A percentile compares a stretch with the other conserved stretches of the same genome.
Evolutionary conservation across 352 stramenopile genomes (phyloP).

Genomic region (Blastocystis hominis): DNA sequence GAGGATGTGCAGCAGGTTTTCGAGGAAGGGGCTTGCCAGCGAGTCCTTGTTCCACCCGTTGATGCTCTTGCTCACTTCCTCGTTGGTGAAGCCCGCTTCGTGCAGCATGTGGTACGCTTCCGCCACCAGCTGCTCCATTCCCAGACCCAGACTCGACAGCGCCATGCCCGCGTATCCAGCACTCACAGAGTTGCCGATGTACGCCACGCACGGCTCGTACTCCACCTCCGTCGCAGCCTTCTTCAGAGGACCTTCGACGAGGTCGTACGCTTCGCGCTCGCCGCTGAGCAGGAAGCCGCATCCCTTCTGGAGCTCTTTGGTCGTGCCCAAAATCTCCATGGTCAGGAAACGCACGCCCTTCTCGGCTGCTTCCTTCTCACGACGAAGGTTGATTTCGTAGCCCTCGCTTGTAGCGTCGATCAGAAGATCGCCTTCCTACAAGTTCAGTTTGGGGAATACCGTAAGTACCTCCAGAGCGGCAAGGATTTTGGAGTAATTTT

Average conservation of each 20-base stretch:
- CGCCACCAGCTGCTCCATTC: constrained; percentile 93
- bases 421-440: constrained; percentile 84
- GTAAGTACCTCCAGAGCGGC: constrained; percentile 14
- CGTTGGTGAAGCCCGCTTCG: constrained; percentile 78
- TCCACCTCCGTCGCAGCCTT: constrained; percentile 80
- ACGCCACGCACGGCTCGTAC: constrained; percentile 79
- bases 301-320: constrained; percentile 60
- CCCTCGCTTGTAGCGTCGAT: constrained; percentile 97
- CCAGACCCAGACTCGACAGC: constrained; percentile 98
- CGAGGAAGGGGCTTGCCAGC: constrained; percentile 92
- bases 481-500: constrained; percentile 61
- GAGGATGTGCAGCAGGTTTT: constrained; percentile 93
- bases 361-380: constrained; percentile 77
- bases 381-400: constrained; percentile 89
- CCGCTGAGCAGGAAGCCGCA: constrained; percentile 93
- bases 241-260: constrained; percentile 90
- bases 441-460: constrained; percentile 62
- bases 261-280: constrained; percentile 84
- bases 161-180: constrained; percentile 99
- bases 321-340: constrained; percentile 68
- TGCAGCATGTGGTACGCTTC: constrained; percentile 95
- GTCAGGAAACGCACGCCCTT: constrained; percentile 92
- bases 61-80: constrained; percentile 82
- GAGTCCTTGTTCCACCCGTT: constrained; percentile 90
- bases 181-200: constrained; percentile 84